phyloP scores from a whole-genome alignment of 768 basidiomycete genomes.

The Roridomyces roridus region DNA sequence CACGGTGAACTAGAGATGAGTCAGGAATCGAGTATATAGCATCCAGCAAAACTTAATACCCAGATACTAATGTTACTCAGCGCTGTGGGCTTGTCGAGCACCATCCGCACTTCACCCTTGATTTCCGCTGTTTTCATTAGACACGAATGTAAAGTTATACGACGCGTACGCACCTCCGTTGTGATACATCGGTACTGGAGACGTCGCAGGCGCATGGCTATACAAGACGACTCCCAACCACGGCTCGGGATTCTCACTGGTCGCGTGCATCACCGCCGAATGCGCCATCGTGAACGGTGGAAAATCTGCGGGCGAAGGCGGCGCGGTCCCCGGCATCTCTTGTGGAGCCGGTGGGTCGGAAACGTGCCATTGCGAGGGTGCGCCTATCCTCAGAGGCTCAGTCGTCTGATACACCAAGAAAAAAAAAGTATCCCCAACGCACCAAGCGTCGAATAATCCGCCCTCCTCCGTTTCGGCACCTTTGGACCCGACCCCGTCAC shows the following conservation, averaged over 20 bases:
- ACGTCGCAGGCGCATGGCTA: constrained; percentile 18
- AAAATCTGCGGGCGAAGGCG: not conserved
- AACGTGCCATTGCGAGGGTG: constrained; percentile 15
- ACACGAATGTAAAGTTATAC: too few species aligned
- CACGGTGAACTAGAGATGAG: constrained; percentile 4
- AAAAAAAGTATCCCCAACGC: not conserved
- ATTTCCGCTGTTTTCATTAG: constrained; percentile 1
- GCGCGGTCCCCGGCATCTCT: constrained; percentile 13
- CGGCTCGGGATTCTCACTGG: not conserved
- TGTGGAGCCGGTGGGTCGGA: constrained; percentile 8
- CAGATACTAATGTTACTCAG: constrained; percentile 19
- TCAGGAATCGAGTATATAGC: not conserved
- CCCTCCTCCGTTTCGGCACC: constrained; percentile 17
- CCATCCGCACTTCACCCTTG: constrained; percentile 18
- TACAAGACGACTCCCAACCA: constrained; percentile 22
- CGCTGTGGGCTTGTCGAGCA: constrained; percentile 5
- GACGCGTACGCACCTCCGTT: constrained; percentile 3
- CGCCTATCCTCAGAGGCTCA: too few species aligned
- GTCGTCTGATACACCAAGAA: too few species aligned
- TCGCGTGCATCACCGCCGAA: constrained; percentile 4
- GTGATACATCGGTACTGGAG: constrained; percentile 18
- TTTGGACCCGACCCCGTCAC: constrained; percentile 14
- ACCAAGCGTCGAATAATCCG: constrained; percentile 18
- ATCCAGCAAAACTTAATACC: too few species aligned
- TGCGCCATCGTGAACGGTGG: constrained; percentile 10